phyloP scores from a whole-genome alignment of 441 rosid species.

The Pelargonium fulgidum region DNA sequence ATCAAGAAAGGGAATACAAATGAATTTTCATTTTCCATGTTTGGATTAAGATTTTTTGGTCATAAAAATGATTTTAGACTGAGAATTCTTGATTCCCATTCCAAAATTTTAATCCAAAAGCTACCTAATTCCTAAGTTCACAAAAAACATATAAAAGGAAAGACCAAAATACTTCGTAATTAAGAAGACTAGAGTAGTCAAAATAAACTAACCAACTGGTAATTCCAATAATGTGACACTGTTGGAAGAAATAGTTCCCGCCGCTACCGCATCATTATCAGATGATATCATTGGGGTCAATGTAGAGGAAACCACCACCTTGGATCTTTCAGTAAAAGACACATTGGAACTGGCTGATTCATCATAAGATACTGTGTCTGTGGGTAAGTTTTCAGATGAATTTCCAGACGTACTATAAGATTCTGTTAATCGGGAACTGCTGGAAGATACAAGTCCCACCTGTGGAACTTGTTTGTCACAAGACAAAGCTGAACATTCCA shows the following conservation, averaged over 20 bases:
- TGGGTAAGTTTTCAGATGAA: constrained; percentile 17
- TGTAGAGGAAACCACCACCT: constrained; percentile 11
- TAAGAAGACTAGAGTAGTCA: constrained; percentile 4
- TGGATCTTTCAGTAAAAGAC: constrained; percentile 22
- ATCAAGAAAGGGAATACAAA: too few relatives aligned
- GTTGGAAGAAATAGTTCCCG: constrained; percentile 20
- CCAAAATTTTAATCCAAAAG: too few relatives aligned
- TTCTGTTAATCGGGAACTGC: constrained; percentile 23
- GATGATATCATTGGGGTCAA: constrained; percentile 16
- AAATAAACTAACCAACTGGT: constrained; percentile 35
- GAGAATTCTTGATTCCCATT: too few relatives aligned
- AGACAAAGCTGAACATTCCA: constrained; percentile 17
- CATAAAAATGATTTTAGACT: too few relatives aligned
- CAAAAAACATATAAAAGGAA: constrained; percentile 9
- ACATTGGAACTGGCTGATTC: constrained; percentile 19
- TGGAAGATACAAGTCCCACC: constrained; percentile 18
- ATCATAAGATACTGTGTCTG: constrained; percentile 15
- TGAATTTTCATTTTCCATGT: too few relatives aligned
- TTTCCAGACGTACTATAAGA: not conserved
- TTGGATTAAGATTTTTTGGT: too few relatives aligned
- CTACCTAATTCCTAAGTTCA: not conserved
- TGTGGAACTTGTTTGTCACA: constrained; percentile 21
- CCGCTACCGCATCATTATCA: constrained; percentile 24
- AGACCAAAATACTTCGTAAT: constrained; percentile 9
- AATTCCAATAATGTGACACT: constrained; percentile 25